Percentiles rank a stretch among this genome's conserved stretches.
Conservation (phyloP, 2,329 filamentous ascomycete genomes). For the Ophiocordyceps camponoti-leonardi region DNA sequence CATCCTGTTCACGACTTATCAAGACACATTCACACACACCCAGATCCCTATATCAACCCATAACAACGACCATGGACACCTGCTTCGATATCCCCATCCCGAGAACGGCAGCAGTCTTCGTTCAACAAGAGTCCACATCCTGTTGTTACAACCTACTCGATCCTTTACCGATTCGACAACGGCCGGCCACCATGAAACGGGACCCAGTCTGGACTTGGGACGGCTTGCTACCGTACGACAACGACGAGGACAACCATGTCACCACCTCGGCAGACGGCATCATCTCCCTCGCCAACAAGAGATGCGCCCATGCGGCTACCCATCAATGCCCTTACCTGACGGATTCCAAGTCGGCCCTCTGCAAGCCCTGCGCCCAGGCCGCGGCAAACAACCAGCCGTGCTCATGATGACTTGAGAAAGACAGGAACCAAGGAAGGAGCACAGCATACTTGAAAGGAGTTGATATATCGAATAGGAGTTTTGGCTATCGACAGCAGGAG, state of each 20-base stretch:
- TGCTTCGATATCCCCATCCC: too few relatives aligned
- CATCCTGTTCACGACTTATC: too few relatives aligned
- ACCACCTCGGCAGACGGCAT: constrained; percentile 1
- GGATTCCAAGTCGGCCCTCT: constrained; percentile 11
- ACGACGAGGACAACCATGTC: not conserved
- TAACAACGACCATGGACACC: too few relatives aligned
- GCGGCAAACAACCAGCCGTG: constrained; percentile 10
- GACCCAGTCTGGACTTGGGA: not conserved
- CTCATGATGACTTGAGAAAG: too few relatives aligned
- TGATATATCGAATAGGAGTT: too few relatives aligned
- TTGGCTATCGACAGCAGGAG: not conserved
- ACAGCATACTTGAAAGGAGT: not conserved
- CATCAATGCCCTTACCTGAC: constrained; percentile 11
- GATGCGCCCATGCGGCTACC: constrained; percentile 10
- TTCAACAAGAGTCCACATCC: too few relatives aligned
- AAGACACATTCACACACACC: too few relatives aligned
- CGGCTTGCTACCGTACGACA: not conserved
- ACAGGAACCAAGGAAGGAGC: too few relatives aligned
- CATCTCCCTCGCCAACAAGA: constrained; percentile 10
- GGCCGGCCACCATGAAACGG: not conserved
- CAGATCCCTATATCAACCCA: too few relatives aligned
- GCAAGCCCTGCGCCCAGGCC: constrained; percentile 8
- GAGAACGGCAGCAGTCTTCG: too few relatives aligned
- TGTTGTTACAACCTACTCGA: too few relatives aligned
- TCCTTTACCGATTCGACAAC: not conserved